Conservation (phyloP, 768 basidiomycete species). For the Pseudohyphozyma bogoriensis region DNA sequence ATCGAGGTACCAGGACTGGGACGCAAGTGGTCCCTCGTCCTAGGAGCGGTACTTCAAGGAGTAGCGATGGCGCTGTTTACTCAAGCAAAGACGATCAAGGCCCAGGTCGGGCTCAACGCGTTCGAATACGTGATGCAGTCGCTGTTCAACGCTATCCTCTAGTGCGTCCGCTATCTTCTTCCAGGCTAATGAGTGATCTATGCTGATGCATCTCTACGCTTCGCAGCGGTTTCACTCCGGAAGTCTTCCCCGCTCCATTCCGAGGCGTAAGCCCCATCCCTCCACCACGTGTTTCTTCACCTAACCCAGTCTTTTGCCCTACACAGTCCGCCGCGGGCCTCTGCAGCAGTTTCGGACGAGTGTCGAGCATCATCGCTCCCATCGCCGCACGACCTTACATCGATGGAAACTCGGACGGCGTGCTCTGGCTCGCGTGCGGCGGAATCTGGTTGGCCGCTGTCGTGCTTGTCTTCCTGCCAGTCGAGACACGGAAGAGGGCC, state of each 20-base stretch:
- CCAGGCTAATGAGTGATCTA: neutral
- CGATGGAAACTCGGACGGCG: neutral
- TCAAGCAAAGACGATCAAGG: neutral
- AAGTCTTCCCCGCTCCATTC: slow-evolving; percentile 1
- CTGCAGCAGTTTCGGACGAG: neutral
- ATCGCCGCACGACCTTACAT: neutral
- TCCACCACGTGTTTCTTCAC: neutral
- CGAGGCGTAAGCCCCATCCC: neutral
- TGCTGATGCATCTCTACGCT: neutral
- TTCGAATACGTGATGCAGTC: neutral
- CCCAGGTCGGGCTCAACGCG: neutral
- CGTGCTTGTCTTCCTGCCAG: neutral
- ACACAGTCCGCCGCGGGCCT: neutral
- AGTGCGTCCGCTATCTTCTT: neutral
- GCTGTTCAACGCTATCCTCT: neutral
- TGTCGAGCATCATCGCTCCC: neutral
- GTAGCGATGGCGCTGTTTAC: too few species aligned
- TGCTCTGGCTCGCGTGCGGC: neutral
- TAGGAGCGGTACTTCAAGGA: too few species aligned
- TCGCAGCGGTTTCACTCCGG: slow-evolving; percentile 1
- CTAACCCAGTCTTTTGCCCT: too few species aligned
- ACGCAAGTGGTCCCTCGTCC: too few species aligned
- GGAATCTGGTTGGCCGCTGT: neutral
- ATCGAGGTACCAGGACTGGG: too few species aligned
- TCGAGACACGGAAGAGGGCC: neutral